phyloP scores from a whole-genome alignment of 2,329 filamentous ascomycete genomes.

The Aspergillus sp. region DNA sequence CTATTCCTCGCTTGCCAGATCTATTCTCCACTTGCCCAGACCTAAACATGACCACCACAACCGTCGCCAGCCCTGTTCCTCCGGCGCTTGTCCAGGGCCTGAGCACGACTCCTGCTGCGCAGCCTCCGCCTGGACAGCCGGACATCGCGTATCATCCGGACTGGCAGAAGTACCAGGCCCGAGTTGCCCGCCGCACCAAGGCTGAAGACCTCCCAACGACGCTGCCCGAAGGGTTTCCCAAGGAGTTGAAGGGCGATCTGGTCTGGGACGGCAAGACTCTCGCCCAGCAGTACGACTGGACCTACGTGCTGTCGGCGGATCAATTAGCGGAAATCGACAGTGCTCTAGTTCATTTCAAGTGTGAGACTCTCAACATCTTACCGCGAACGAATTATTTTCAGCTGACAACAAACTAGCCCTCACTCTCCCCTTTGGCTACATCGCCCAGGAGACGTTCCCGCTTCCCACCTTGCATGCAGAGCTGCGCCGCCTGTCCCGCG shows the following conservation, averaged over 20 bases:
- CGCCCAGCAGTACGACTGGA: constrained; percentile 40
- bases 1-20: too few relatives aligned
- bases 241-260: constrained; percentile 40
- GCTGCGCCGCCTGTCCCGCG: constrained; percentile 35
- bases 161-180: background rate
- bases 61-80: too few relatives aligned
- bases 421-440: constrained; percentile 32
- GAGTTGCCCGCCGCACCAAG: constrained; percentile 38
- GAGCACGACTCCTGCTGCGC: background rate
- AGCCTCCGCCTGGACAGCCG: background rate
- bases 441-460: constrained; percentile 48
- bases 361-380: constrained; percentile 17
- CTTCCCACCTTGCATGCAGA: constrained; percentile 36
- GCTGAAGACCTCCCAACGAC: background rate
- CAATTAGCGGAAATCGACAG: constrained; percentile 46
- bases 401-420: constrained; percentile 23
- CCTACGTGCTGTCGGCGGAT: constrained; percentile 33
- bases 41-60: too few relatives aligned
- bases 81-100: too few relatives aligned
- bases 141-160: background rate
- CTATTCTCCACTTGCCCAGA: too few relatives aligned
- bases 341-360: constrained; percentile 44
- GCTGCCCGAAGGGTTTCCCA: constrained; percentile 27
- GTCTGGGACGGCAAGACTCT: constrained; percentile 49
- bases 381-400: too few relatives aligned